Conservation (phyloP, 352 stramenopile species). For the Phytopythium aichiense region DNA sequence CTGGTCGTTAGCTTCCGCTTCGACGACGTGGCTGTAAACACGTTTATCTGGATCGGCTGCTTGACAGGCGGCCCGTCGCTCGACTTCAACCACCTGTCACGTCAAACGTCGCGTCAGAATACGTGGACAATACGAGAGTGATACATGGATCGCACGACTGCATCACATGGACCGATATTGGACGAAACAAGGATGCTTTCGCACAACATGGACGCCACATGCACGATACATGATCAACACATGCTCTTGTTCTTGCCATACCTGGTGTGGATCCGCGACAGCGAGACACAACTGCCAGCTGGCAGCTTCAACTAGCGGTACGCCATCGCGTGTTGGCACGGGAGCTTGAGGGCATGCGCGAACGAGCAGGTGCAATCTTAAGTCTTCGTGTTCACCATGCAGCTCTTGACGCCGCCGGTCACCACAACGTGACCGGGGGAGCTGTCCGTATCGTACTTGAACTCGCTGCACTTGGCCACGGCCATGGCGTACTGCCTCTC, state of each 20-base stretch:
- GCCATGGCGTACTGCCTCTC: conserved; percentile 10
- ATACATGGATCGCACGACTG: too few relatives aligned
- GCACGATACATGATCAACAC: not conserved
- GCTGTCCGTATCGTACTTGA: conserved; percentile 2
- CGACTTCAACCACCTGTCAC: too few relatives aligned
- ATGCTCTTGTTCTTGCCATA: not conserved
- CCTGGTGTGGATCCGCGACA: not conserved
- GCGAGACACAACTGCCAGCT: conserved; percentile 8
- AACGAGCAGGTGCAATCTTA: conserved; percentile 19
- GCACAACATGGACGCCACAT: not conserved
- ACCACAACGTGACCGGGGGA: not conserved
- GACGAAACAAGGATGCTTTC: not conserved
- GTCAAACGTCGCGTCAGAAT: too few relatives aligned
- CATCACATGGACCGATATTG: not conserved
- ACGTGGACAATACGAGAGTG: too few relatives aligned
- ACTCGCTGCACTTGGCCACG: conserved; percentile 2
- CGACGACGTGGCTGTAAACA: conserved; percentile 3
- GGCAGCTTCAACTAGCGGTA: conserved; percentile 10
- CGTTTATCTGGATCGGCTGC: not conserved
- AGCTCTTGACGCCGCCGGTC: not conserved
- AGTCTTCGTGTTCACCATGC: not conserved
- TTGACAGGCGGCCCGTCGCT: not conserved
- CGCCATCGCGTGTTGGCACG: conserved; percentile 17
- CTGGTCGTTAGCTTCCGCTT: too few relatives aligned
- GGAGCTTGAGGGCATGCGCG: conserved; percentile 10